These are phyloP conservation scores for Ogataea nitratoaversa DNA, from an alignment of 805 yeast species.

Conservation along the genomic window DNA sequence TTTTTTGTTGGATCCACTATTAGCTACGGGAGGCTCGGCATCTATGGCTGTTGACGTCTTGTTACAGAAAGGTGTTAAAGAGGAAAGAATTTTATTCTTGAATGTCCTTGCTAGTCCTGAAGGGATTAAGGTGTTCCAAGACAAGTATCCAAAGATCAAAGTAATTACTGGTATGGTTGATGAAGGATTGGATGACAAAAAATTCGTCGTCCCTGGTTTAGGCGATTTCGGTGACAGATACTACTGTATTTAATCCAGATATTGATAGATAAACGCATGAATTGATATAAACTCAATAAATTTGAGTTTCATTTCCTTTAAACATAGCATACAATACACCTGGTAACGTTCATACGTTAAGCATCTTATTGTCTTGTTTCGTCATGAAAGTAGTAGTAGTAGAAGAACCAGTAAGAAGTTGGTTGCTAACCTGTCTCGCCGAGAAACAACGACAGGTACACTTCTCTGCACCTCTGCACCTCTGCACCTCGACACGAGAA, in stretches of 20 bases:
- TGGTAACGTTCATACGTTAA: too few species aligned
- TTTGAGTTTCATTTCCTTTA: too few species aligned
- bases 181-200: slow-evolving; percentile 76
- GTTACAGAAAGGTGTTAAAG: slow-evolving; percentile 78
- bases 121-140: slow-evolving; percentile 77
- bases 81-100: slow-evolving; percentile 82
- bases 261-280: too few species aligned
- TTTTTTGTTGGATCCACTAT: slow-evolving; percentile 90
- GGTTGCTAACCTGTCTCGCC: too few species aligned
- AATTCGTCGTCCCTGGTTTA: slow-evolving; percentile 87
- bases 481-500: too few species aligned
- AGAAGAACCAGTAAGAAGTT: too few species aligned
- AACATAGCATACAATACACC: too few species aligned
- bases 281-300: background rate
- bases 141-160: slow-evolving; percentile 75
- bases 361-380: too few species aligned
- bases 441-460: background rate
- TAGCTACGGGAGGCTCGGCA: slow-evolving; percentile 99
- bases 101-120: slow-evolving; percentile 94
- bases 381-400: too few species aligned
- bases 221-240: slow-evolving; percentile 99
- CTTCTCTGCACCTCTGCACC: background rate
- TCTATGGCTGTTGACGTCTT: slow-evolving; percentile 94
- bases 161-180: slow-evolving; percentile 95
- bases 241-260: slow-evolving; percentile 75